Evolutionary conservation across 192 early-diverging fungal species (phyloP).

Genomic region (Gonapodya sp.): DNA sequence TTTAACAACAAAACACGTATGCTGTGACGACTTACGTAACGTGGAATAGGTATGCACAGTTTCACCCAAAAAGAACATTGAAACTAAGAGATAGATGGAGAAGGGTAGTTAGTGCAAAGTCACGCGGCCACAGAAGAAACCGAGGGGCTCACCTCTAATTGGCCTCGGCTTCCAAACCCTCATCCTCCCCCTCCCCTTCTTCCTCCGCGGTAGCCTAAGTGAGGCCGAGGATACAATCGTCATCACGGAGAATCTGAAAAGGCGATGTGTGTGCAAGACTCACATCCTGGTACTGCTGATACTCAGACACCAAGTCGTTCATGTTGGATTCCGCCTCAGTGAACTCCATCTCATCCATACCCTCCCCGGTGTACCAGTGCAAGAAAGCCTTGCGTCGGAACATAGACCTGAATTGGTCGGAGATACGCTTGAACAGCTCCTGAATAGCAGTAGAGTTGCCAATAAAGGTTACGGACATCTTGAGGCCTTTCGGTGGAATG

Average conservation of each 20-base stretch:
- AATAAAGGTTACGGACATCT: slow-evolving; percentile 66
- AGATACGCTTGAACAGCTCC: slow-evolving; percentile 63
- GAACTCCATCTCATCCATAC: slow-evolving; percentile 81
- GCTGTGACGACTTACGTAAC: no score
- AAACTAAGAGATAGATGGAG: no score
- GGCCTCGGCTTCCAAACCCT: not conserved
- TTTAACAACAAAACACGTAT: no score
- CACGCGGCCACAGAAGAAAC: no score
- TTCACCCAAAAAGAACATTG: no score
- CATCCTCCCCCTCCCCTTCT: not conserved
- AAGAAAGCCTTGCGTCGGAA: slow-evolving; percentile 72
- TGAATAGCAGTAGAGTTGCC: slow-evolving; percentile 77
- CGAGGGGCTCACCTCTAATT: not conserved
- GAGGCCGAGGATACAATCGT: no score
- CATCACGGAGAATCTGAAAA: no score
- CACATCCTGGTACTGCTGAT: no score
- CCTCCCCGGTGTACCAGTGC: slow-evolving; percentile 79
- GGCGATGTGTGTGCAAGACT: no score
- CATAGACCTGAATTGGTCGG: slow-evolving; percentile 63
- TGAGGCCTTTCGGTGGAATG: slow-evolving; percentile 59
- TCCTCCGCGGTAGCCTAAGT: not conserved
- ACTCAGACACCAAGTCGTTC: no score
- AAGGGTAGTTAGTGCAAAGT: no score
- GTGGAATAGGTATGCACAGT: no score
- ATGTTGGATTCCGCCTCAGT: slow-evolving; percentile 85